These are phyloP conservation scores for Globisporangium uncinulatum DNA, from an alignment of 352 stramenopile species.

Conservation along the genomic window DNA sequence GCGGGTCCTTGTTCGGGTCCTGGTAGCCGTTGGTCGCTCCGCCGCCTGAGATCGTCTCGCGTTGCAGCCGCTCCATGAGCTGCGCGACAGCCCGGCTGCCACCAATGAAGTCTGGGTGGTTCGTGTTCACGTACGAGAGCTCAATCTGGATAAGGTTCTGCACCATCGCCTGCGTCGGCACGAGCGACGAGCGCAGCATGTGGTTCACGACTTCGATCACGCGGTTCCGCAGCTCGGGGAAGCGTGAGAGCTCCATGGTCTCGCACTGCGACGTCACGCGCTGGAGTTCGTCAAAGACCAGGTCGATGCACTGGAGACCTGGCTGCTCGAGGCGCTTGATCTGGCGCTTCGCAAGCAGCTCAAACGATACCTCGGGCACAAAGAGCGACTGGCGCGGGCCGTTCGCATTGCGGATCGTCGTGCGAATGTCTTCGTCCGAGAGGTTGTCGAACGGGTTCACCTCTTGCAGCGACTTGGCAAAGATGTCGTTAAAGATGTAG, in stretches of 20 bases:
- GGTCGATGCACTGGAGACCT: slow-evolving; percentile 96
- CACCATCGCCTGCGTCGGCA: slow-evolving; percentile 92
- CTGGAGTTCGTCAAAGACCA: slow-evolving; percentile 99
- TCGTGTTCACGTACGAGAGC: slow-evolving; percentile 99
- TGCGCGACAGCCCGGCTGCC: slow-evolving; percentile 92
- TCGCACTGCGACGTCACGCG: slow-evolving; percentile 93
- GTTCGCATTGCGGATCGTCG: slow-evolving; percentile 98
- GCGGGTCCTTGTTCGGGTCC: slow-evolving; percentile 44
- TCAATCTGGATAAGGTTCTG: slow-evolving; percentile 98
- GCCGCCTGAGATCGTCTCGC: slow-evolving; percentile 61
- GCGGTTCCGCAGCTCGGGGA: slow-evolving; percentile 93
- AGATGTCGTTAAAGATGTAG: slow-evolving; percentile 99
- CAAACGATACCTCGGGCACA: slow-evolving; percentile 98
- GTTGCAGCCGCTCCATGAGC: slow-evolving; percentile 94
- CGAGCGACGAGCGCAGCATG: slow-evolving; percentile 77
- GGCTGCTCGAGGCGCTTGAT: slow-evolving; percentile 95
- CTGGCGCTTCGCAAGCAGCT: slow-evolving; percentile 96
- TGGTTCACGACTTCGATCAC: slow-evolving; percentile 94
- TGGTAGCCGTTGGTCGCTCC: slow-evolving; percentile 26
- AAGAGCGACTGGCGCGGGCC: slow-evolving; percentile 97
- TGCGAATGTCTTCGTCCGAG: slow-evolving; percentile 98
- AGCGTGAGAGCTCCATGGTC: slow-evolving; percentile 94
- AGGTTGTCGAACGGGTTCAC: slow-evolving; percentile 97
- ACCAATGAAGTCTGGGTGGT: slow-evolving; percentile 99
- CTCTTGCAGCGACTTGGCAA: slow-evolving; percentile 82